Conservation (phyloP, 768 basidiomycete genomes). For the Pleurotus salmoneostramineus region DNA sequence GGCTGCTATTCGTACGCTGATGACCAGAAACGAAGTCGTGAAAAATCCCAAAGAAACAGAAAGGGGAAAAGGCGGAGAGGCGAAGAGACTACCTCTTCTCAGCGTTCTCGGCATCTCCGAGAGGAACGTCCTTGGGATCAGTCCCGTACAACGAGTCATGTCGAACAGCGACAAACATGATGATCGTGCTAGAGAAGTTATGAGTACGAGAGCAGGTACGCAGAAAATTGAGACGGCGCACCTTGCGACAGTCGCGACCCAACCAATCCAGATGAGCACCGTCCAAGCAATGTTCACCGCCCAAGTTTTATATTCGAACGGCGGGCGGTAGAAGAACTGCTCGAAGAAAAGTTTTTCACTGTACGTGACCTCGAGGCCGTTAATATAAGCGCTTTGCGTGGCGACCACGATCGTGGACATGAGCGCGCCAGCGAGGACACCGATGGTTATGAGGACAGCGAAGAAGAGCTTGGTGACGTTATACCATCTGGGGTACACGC, state of each 20-base stretch:
- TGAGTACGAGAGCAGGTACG: neutral
- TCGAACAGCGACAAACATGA: slow-evolving; percentile 11
- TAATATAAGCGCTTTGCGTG: slow-evolving; percentile 18
- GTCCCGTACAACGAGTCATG: slow-evolving; percentile 11
- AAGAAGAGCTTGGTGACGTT: slow-evolving; percentile 15
- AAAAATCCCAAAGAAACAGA: neutral
- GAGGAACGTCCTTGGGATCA: slow-evolving; percentile 2
- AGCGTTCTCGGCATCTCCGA: neutral
- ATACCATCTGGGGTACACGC: slow-evolving; percentile 29
- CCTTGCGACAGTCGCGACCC: slow-evolving; percentile 22
- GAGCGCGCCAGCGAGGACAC: slow-evolving; percentile 23
- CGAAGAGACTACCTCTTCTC: neutral
- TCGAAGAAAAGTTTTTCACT: slow-evolving; percentile 12
- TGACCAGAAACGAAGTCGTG: too few relatives aligned
- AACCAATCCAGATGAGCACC: slow-evolving; percentile 27
- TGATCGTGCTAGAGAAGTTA: slow-evolving; percentile 8
- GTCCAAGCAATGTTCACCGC: slow-evolving; percentile 28
- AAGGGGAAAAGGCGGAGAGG: neutral
- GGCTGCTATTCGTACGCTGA: too few relatives aligned
- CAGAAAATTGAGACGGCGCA: slow-evolving; percentile 8
- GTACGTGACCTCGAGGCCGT: slow-evolving; percentile 16
- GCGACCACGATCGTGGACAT: slow-evolving; percentile 28
- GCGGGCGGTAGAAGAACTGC: slow-evolving; percentile 20
- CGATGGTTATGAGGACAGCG: slow-evolving; percentile 21
- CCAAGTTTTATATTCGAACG: slow-evolving; percentile 23